Evolutionary conservation across 139 green algal species (phyloP), one percentile per base, ranked within the genome.

Genomic region (Closterium sp.): DNA sequence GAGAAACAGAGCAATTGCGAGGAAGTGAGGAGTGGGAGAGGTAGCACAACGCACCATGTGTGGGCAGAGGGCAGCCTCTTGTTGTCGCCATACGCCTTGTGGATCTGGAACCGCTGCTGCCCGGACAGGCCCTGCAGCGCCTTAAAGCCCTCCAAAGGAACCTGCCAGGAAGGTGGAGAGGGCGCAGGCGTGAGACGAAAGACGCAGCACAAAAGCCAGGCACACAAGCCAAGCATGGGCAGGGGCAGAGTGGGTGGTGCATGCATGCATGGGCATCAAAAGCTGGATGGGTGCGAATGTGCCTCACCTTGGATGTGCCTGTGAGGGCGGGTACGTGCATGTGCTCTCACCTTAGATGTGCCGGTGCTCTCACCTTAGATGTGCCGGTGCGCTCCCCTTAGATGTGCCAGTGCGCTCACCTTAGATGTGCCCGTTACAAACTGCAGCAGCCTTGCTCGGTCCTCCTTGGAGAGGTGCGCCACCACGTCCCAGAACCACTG

Each of bases 401-500:
- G 93, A 96, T 28, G 98, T 66, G 43, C 4, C 43, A 25, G 12
- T 66, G 6, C 4, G 6, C 55, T 76, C 55, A 92, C 89, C 95
- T 99, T 99, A 94, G 93, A 96, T 28, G 98, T 99, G 84, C 97
- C 97, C 92, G 95, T 94, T 89, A 87, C 90, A 66, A 98, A 98
- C 95, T 98, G 97, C 89, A 98, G 94, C 94, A 99, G 96, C 90
- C 97, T 95, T 34, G 97, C 97, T 31, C 96, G 90, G 91, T 99
- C 96, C 94, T 99, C 96, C 91, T 97, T 96, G 93, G 96, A 95
- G 93, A 99, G 96, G 64, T 96, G 96, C 0, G 86, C 38, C 88
- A 99, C 97, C 21, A 98, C 91, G 91, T 99, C 96, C 97, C 98
- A 99, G 95, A 99, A 99, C 97, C 97, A 99, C 88, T 76, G 55